Percentiles rank a stretch among this genome's conserved stretches.
These are phyloP conservation scores for Suhomyces faveliae DNA, from an alignment of 805 yeast genomes.

Conservation along the genomic window DNA sequence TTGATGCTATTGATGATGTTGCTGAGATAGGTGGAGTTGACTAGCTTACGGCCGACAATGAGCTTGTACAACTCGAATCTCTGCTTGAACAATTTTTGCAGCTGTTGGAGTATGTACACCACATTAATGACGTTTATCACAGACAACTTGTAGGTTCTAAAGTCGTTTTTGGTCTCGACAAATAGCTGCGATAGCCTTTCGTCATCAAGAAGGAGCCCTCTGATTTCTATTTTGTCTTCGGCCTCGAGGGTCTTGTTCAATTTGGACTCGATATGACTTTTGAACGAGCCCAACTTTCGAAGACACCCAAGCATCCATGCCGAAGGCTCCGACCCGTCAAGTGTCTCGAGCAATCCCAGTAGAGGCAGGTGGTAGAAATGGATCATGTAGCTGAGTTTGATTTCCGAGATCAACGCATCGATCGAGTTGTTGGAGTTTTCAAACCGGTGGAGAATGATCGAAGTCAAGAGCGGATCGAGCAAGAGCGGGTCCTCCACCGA, in stretches of 20 bases:
- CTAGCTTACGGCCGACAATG: conserved; percentile 27
- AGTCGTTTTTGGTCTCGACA: conserved; percentile 16
- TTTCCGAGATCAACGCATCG: conserved; percentile 37
- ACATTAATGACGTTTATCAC: conserved; percentile 27
- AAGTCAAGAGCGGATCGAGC: conserved; percentile 15
- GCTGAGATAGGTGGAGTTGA: conserved; percentile 24
- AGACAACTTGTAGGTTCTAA: conserved; percentile 23
- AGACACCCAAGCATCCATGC: conserved; percentile 22
- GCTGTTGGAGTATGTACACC: conserved; percentile 15
- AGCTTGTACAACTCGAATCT: conserved; percentile 31
- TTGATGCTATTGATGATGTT: conserved; percentile 16
- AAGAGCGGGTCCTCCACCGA: conserved; percentile 7
- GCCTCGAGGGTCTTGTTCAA: conserved; percentile 2
- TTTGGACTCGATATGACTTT: conserved; percentile 28
- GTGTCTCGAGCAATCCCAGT: conserved; percentile 19
- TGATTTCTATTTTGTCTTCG: conserved; percentile 14
- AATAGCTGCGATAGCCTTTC: conserved; percentile 14
- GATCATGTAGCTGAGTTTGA: conserved; percentile 38
- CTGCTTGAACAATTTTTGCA: conserved; percentile 10
- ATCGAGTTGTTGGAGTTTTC: conserved; percentile 41
- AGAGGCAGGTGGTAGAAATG: conserved; percentile 41
- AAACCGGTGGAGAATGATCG: conserved; percentile 34
- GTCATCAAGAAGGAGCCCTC: conserved; percentile 16
- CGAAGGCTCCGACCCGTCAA: conserved; percentile 1
- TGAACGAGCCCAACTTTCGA: conserved; percentile 37